phyloP scores from a whole-genome alignment of 495 filamentous ascomycete species.

The Hypomontagnella monticulosa region DNA sequence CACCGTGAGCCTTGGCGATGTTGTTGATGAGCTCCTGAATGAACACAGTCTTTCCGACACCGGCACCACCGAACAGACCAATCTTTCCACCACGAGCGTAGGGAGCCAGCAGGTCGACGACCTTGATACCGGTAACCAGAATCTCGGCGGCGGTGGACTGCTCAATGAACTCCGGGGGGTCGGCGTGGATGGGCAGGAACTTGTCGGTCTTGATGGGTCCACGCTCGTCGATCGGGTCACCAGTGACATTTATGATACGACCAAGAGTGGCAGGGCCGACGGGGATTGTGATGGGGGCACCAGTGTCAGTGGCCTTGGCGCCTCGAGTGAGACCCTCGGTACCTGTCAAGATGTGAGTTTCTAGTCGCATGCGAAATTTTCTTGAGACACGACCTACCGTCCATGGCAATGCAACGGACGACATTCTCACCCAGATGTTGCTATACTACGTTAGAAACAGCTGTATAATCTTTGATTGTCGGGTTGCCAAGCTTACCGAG shows the following conservation, averaged over 20 bases:
- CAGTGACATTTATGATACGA: slow-evolving; percentile 99
- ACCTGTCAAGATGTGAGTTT: slow-evolving; percentile 67
- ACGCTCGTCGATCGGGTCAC: slow-evolving; percentile 99
- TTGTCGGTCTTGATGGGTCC: slow-evolving; percentile 94
- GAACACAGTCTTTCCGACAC: slow-evolving; percentile 99
- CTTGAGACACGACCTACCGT: slow-evolving; percentile 73
- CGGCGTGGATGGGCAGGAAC: slow-evolving; percentile 90
- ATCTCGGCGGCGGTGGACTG: slow-evolving; percentile 96
- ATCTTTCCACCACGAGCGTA: slow-evolving; percentile 99
- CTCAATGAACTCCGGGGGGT: slow-evolving; percentile 88
- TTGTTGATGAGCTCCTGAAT: slow-evolving; percentile 99
- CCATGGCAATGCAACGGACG: slow-evolving; percentile 99
- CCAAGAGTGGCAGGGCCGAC: slow-evolving; percentile 95
- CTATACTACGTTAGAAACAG: slow-evolving; percentile 63
- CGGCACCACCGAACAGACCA: slow-evolving; percentile 99
- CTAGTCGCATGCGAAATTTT: slow-evolving; percentile 21
- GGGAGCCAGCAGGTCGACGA: slow-evolving; percentile 96
- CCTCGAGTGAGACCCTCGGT: slow-evolving; percentile 99
- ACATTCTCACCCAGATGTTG: slow-evolving; percentile 99
- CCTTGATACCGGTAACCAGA: slow-evolving; percentile 99
- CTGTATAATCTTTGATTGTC: slow-evolving; percentile 20
- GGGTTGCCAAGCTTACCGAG: slow-evolving; percentile 71
- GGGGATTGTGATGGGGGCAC: slow-evolving; percentile 94
- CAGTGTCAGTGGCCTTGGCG: slow-evolving; percentile 83
- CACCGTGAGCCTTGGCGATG: slow-evolving; percentile 99